Base-by-base conservation (phyloP, 257 asterid species). In the Jasminum sambac region DNA sequence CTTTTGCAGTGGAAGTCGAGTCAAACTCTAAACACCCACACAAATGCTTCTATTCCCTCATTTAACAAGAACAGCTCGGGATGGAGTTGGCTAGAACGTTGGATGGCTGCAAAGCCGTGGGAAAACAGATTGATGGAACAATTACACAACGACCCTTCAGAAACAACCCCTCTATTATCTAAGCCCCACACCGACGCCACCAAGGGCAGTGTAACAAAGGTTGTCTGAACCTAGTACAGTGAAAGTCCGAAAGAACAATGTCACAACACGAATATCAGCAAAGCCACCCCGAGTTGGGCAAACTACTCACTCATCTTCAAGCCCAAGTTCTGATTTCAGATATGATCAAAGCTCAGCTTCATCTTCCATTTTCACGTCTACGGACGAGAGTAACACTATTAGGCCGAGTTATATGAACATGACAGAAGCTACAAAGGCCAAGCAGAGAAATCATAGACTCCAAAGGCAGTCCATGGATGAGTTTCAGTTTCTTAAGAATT, bases 71-170 rank as follows among this genome's bases (percentile, higher is more conserved):
- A 72, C 19, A 77, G 68, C 71, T 79, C 75, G 25, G 89, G 96
- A 16, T 94, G 98, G 99, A 95, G 96, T 88, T 95, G 99, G 98
- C 83, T 89, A 26, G 97, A 95, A 68, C 79, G 98, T 23, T 91
- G 98, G 99, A 95, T 91, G 98, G 92, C 96, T 17, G 97, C 97
- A 21, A 89, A 85, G 80, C 99, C 97, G 1, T 90, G 98, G 98
- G 98, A 94, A 78, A 94, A 85, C 75, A 78, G 97, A 70, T 63
- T 91, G 38, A 86, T 91, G 89, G 98, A 87, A 75, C 86, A 86
- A 74, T 66, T 41, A 26, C 80, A 77, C 39, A 61, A 58, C 6
- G 82, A 76, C 26, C 39, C 67, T 8, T 11, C 65, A 9, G 91
- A 87, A 40, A 82, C 79, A 46, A 81, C 91, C 58, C 87, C 85